phyloP scores from a whole-genome alignment of 805 yeast genomes.

The Candida piceae region DNA sequence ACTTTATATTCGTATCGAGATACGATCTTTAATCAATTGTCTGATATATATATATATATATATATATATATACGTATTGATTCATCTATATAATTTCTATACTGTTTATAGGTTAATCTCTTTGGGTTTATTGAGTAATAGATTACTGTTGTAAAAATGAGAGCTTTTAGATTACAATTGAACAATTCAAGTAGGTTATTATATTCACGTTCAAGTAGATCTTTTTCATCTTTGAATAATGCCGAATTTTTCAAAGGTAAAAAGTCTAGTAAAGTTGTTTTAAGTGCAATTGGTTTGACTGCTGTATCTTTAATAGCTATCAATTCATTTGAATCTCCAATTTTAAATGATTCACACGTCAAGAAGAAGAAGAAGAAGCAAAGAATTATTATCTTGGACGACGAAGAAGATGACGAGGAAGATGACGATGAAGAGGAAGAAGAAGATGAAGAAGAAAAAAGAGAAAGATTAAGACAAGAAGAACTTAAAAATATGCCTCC shows the following conservation, averaged over 20 bases:
- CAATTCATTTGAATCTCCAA: neutral
- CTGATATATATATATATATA: too few relatives aligned
- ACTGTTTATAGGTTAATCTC: too few relatives aligned
- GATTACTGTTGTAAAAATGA: too few relatives aligned
- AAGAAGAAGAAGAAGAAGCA: slow-evolving; percentile 11
- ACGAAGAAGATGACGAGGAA: slow-evolving; percentile 23
- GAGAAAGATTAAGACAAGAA: slow-evolving; percentile 37
- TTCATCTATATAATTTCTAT: too few relatives aligned
- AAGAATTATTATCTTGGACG: slow-evolving; percentile 21
- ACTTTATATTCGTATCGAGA: too few relatives aligned
- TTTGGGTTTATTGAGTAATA: too few relatives aligned
- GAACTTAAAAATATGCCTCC: slow-evolving; percentile 55
- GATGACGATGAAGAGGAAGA: slow-evolving; percentile 23
- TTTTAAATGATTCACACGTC: slow-evolving; percentile 17
- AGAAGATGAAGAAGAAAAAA: slow-evolving; percentile 20
- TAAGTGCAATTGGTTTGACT: slow-evolving; percentile 5
- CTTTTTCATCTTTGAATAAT: slow-evolving; percentile 1
- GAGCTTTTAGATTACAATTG: neutral
- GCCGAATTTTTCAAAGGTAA: neutral
- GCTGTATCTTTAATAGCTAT: neutral
- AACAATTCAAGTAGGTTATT: neutral
- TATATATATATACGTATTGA: too few relatives aligned
- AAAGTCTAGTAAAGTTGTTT: neutral
- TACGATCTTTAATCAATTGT: too few relatives aligned
- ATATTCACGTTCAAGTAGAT: slow-evolving; percentile 1